These are phyloP conservation scores for Hibiscus mutabilis DNA, from an alignment of 345 rosid genomes.

Conservation along the genomic window DNA sequence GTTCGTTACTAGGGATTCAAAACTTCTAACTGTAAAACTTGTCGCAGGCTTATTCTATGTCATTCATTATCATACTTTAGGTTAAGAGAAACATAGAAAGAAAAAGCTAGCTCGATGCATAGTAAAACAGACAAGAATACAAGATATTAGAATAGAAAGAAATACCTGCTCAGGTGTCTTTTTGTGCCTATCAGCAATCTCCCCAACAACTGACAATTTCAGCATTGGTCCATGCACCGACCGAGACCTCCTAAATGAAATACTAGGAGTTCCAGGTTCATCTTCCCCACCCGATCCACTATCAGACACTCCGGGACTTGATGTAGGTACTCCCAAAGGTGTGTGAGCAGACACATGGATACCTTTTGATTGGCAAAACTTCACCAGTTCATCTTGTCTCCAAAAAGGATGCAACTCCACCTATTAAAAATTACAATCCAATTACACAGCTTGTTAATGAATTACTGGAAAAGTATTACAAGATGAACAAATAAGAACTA, in stretches of 20 bases:
- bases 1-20: neutral
- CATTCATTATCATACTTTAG: neutral
- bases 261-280: constrained; percentile 57
- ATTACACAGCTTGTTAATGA: constrained; percentile 8
- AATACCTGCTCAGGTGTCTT: constrained; percentile 60
- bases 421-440: constrained; percentile 23
- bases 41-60: neutral
- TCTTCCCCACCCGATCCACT: constrained; percentile 57
- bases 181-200: constrained; percentile 40
- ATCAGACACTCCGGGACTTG: constrained; percentile 44
- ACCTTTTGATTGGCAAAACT: constrained; percentile 46
- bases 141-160: neutral
- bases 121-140: neutral
- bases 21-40: neutral
- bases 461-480: neutral
- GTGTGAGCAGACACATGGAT: constrained; percentile 66
- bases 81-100: neutral
- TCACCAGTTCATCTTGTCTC: constrained; percentile 59
- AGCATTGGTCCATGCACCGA: constrained; percentile 64
- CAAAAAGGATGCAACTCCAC: constrained; percentile 66
- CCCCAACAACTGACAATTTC: constrained; percentile 49
- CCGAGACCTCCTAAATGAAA: constrained; percentile 54
- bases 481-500: neutral
- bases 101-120: neutral
- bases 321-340: constrained; percentile 52